A percentile compares a stretch with the other conserved stretches of the same genome.
Evolutionary conservation across 371 early-diverging fungal genomes (phyloP).

Genomic region (Zychaea mexicana): DNA sequence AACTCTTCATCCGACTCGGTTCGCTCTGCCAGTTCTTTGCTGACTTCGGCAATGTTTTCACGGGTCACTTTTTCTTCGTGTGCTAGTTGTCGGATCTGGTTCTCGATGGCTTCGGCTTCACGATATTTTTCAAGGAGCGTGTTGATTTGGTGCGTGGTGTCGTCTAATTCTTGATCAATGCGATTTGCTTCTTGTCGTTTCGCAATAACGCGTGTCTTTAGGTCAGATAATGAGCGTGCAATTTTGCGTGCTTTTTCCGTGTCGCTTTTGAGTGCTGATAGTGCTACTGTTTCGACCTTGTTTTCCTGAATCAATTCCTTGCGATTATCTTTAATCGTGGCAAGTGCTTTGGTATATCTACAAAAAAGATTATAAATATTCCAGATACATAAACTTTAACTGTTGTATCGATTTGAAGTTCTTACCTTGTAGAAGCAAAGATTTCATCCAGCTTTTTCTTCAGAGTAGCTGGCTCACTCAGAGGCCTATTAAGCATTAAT

Average conservation of each 20-base stretch:
- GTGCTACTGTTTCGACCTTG: constrained; percentile 64
- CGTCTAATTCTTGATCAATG: constrained; percentile 45
- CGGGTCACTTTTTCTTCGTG: constrained; percentile 42
- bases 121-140: constrained; percentile 36
- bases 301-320: constrained; percentile 75
- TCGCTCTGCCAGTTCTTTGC: constrained; percentile 43
- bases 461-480: constrained; percentile 86
- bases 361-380: too few species aligned
- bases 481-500: constrained; percentile 64
- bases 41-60: constrained; percentile 47
- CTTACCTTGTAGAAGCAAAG: constrained; percentile 89
- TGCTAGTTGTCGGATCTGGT: constrained; percentile 26
- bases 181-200: constrained; percentile 38
- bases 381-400: too few species aligned
- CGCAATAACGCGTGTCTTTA: constrained; percentile 31
- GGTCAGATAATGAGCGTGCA: constrained; percentile 23
- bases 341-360: constrained; percentile 92
- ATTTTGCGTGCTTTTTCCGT: constrained; percentile 78
- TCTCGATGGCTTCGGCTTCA: constrained; percentile 37
- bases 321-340: constrained; percentile 75
- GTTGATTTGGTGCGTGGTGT: constrained; percentile 39
- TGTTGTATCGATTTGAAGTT: background rate
- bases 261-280: constrained; percentile 71
- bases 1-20: constrained; percentile 62
- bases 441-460: constrained; percentile 99